Conservation (phyloP, 345 rosid genomes). For the Clarkia xantiana region DNA sequence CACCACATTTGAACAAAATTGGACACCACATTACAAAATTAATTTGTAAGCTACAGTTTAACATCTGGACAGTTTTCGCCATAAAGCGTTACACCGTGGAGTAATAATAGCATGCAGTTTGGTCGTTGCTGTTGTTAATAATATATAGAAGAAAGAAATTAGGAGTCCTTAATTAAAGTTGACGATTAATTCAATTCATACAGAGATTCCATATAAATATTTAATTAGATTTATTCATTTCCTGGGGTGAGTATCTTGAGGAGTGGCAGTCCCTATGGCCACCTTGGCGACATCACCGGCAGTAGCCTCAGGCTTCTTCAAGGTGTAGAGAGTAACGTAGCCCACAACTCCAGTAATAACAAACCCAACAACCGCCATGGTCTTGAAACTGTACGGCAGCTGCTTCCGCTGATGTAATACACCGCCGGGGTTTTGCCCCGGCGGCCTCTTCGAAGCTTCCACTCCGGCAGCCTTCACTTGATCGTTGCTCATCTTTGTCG, state of each 20-base stretch:
- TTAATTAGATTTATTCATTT: too few species aligned
- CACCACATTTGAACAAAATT: too few species aligned
- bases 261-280: constrained; percentile 25
- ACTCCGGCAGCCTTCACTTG: constrained; percentile 39
- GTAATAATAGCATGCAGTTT: too few species aligned
- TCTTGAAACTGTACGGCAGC: constrained; percentile 37
- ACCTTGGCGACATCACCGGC: constrained; percentile 41
- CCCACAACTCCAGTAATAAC: constrained; percentile 34
- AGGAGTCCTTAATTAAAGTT: too few species aligned
- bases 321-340: constrained; percentile 28
- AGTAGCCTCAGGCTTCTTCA: constrained; percentile 47
- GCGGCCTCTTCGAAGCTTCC: constrained; percentile 42
- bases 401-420: constrained; percentile 53
- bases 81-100: too few species aligned
- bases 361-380: constrained; percentile 40
- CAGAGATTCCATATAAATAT: too few species aligned
- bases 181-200: too few species aligned
- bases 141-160: too few species aligned
- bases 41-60: too few species aligned
- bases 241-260: constrained; percentile 43
- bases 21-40: too few species aligned
- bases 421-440: constrained; percentile 41
- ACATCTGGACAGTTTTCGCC: too few species aligned
- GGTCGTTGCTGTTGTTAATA: too few species aligned
- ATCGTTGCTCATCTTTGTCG: constrained; percentile 53